Base-by-base conservation (phyloP, 768 basidiomycete genomes). In the Phlebiopsis flavidoalba region DNA sequence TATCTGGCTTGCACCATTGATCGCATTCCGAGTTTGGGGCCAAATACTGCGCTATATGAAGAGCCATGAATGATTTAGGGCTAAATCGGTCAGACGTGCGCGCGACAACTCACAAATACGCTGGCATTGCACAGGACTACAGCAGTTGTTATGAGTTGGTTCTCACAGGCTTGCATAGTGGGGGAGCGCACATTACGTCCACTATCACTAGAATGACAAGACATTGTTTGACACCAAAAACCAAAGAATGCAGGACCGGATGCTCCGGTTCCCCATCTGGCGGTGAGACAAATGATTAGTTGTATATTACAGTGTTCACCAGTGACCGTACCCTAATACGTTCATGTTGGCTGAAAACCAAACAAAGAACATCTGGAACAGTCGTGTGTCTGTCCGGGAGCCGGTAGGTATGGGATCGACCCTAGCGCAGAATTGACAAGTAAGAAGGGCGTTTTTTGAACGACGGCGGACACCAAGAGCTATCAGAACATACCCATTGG, bases 311-410 rank as follows among this genome's bases (percentile, higher is more conserved):
- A 43, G 4, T 19, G 4, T 26, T 43, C 22, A 57, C n/a, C 7
- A 33, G 10, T 50, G 19, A n/a, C 69, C 78, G 26, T 31, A 87
- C 72, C 78, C 79, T 17, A 87, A 74, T 26, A 88, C 80, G 65
- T 88, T 88, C 70, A 87, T 79, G 67, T 87, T 88, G 57, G 82
- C 79, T 8, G 87, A 83, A 66, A 88, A 85, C 88, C 87, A 89
- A 4, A 88, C 76, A 66, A 86, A 85, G 74, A 88, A 88, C 65
- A 87, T 71, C 61, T 88, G 85, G 65, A 81, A 82, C 54, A 83
- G 79, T 50, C 81, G 80, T n/a, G 74, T 79, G 65, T 88, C 87
- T 8, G 67, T 77, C 50, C 86, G 79, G 47, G 81, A 73, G 26
- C 79, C 79, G 1, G 70, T 64, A 0, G 80, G 69, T 1, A 83